Conservation (phyloP, 2,329 filamentous ascomycete species). For the Colletotrichum endophyticum region DNA sequence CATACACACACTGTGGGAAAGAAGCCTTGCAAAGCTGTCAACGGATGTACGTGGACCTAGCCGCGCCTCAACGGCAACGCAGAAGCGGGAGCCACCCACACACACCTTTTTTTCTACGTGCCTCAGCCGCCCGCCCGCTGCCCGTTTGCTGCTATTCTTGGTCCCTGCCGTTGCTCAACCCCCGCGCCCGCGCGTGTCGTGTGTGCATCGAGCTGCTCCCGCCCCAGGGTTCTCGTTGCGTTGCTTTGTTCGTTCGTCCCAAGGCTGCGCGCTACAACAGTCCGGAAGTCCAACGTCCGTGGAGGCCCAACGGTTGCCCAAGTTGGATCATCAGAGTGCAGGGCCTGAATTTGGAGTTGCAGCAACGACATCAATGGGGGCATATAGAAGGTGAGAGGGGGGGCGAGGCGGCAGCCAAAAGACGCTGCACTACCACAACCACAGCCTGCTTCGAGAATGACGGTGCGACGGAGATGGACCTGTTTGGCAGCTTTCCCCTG, state of each 20-base stretch:
- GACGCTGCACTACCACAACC: not conserved
- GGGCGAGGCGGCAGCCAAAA: not conserved
- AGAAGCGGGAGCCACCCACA: not conserved
- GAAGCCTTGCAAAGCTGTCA: not conserved
- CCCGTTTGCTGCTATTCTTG: constrained; percentile 13
- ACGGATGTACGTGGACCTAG: not conserved
- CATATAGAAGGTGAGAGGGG: not conserved
- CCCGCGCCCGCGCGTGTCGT: not conserved
- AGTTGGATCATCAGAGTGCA: not conserved
- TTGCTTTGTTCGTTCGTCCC: not conserved
- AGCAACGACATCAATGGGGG: not conserved
- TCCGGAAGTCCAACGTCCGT: not conserved
- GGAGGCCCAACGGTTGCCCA: not conserved
- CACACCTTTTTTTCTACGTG: not conserved
- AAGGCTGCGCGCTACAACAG: not conserved
- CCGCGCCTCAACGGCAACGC: constrained; percentile 3
- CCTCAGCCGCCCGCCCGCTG: constrained; percentile 4
- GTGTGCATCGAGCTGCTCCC: not conserved
- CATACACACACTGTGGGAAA: not conserved
- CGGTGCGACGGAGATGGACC: not conserved
- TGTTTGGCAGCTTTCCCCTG: not conserved
- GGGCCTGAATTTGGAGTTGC: not conserved
- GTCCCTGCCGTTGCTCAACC: not conserved
- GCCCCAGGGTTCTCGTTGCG: not conserved
- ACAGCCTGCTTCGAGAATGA: not conserved